Evolutionary conservation across 2,329 filamentous ascomycete species (phyloP).

Genomic region (Fusarium longipes): DNA sequence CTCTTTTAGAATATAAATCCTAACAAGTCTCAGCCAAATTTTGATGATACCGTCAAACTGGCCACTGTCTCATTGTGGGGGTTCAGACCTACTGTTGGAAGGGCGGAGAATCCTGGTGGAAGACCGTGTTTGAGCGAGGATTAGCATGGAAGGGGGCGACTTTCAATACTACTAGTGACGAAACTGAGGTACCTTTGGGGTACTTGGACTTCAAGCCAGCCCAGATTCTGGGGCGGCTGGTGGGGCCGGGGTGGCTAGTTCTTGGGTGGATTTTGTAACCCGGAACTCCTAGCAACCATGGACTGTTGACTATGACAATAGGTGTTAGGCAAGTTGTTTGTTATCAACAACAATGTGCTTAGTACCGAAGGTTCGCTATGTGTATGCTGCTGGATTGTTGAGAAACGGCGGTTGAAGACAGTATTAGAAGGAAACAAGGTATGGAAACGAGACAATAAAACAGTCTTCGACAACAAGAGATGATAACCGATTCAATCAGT

Average conservation of each 20-base stretch:
- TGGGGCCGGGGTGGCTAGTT: slow-evolving; percentile 16
- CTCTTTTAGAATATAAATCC: neutral
- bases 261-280: slow-evolving; percentile 9
- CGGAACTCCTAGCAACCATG: neutral
- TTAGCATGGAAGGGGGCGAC: slow-evolving; percentile 10
- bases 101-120: slow-evolving; percentile 28
- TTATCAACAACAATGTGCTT: neutral
- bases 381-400: neutral
- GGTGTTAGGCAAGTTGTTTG: too few relatives aligned
- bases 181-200: slow-evolving; percentile 19
- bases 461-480: neutral
- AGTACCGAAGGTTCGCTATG: neutral
- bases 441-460: neutral
- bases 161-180: slow-evolving; percentile 6
- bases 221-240: slow-evolving; percentile 29
- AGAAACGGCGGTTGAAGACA: neutral
- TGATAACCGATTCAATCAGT: neutral
- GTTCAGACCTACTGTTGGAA: slow-evolving; percentile 25
- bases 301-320: slow-evolving; percentile 13
- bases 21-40: neutral
- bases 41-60: neutral
- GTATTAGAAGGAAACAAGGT: neutral
- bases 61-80: neutral
- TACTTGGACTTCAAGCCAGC: slow-evolving; percentile 19
- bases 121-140: neutral